These are phyloP conservation scores for Aureobasidium lini DNA, from an alignment of 2,329 filamentous ascomycete species.

Conservation along the genomic window DNA sequence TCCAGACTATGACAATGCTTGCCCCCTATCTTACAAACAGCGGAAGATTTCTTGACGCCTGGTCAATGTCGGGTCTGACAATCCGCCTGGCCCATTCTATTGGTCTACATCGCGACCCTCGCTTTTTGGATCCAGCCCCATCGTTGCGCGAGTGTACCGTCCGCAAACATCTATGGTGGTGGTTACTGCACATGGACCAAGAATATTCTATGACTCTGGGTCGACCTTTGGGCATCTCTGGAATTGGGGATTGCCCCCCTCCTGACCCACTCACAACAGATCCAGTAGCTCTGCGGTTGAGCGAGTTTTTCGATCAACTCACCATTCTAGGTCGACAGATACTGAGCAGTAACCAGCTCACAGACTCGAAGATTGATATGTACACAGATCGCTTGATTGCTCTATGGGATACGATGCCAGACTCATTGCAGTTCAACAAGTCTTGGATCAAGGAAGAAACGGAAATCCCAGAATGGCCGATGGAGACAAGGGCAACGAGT, in stretches of 20 bases:
- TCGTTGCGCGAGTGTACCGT: slow-evolving; percentile 35
- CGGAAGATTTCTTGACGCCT: slow-evolving; percentile 44
- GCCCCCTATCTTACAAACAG: slow-evolving; percentile 43
- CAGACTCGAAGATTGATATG: slow-evolving; percentile 38
- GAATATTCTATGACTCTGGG: slow-evolving; percentile 45
- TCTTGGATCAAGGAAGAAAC: slow-evolving; percentile 35
- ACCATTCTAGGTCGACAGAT: slow-evolving; percentile 43
- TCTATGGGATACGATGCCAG: slow-evolving; percentile 41
- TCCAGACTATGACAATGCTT: slow-evolving; percentile 42
- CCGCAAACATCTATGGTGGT: slow-evolving; percentile 43
- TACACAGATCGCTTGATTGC: slow-evolving; percentile 38
- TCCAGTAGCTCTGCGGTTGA: slow-evolving; percentile 36
- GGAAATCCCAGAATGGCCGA: slow-evolving; percentile 39
- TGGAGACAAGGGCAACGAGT: slow-evolving; percentile 40
- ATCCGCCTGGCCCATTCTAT: slow-evolving; percentile 43
- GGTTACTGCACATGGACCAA: slow-evolving; percentile 46
- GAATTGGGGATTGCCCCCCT: slow-evolving; percentile 41
- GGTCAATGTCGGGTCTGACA: slow-evolving; percentile 43
- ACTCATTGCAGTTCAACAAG: slow-evolving; percentile 39
- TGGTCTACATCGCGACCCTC: slow-evolving; percentile 43
- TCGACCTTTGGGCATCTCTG: slow-evolving; percentile 42
- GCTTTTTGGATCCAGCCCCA: slow-evolving; percentile 36
- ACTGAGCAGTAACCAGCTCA: slow-evolving; percentile 36
- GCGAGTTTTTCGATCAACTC: slow-evolving; percentile 40
- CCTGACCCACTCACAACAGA: slow-evolving; percentile 40